phyloP scores from a whole-genome alignment of 148 eudicot genomes.

The Pharnaceum exiguum region DNA sequence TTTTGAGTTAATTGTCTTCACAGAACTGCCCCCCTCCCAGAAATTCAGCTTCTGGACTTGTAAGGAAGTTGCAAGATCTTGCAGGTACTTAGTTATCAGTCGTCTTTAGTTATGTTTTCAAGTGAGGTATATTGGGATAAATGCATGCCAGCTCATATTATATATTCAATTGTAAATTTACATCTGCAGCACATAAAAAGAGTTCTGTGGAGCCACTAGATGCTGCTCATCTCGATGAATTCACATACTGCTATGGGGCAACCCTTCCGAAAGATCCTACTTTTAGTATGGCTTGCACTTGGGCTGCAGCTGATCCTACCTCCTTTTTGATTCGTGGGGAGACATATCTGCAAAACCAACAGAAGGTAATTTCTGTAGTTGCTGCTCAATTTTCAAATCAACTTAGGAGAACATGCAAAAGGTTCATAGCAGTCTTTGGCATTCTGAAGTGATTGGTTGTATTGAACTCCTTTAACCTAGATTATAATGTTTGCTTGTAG shows the following conservation, averaged over 20 bases:
- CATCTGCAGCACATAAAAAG: slow-evolving; percentile 49
- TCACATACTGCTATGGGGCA: slow-evolving; percentile 34
- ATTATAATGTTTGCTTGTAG: too few relatives aligned
- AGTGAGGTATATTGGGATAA: not conserved
- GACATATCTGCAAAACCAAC: slow-evolving; percentile 40
- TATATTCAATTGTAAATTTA: not conserved
- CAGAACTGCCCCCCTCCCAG: slow-evolving; percentile 43
- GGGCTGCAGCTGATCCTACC: slow-evolving; percentile 58
- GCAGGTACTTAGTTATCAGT: slow-evolving; percentile 26
- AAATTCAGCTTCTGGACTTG: slow-evolving; percentile 43
- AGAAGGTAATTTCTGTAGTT: slow-evolving; percentile 36
- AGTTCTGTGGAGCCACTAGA: slow-evolving; percentile 53
- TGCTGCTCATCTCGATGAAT: slow-evolving; percentile 32
- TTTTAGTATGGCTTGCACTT: slow-evolving; percentile 45
- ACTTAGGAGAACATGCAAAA: not conserved
- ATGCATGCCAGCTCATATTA: not conserved
- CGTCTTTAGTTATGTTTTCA: not conserved
- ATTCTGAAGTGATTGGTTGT: not conserved
- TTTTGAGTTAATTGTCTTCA: slow-evolving; percentile 1
- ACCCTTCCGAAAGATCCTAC: slow-evolving; percentile 53
- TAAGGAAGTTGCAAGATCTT: slow-evolving; percentile 53
- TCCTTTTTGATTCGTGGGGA: slow-evolving; percentile 57
- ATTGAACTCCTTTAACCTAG: not conserved
- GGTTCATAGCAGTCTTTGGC: not conserved
- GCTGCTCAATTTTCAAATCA: not conserved